Conservation (phyloP, 1,284 basidiomycete genomes). For the Rhodotorula sp. region DNA sequence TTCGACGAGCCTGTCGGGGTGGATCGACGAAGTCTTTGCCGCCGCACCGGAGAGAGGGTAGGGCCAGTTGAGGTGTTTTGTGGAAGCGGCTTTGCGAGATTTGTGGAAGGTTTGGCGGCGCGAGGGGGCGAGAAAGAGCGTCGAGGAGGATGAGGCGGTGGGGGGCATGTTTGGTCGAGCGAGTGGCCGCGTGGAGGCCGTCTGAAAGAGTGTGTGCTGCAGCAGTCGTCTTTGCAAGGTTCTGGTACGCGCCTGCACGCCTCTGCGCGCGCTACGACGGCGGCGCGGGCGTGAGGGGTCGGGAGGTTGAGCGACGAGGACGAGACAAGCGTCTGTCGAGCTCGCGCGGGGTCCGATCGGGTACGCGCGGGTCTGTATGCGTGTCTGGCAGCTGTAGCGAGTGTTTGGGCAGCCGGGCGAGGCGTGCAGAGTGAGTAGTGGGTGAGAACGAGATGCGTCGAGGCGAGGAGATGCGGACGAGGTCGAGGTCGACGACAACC, state of each 20-base stretch:
- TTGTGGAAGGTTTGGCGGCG: slow-evolving; percentile 35
- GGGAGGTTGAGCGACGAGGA: not conserved
- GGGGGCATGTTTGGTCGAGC: slow-evolving; percentile 7
- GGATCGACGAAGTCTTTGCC: slow-evolving; percentile 17
- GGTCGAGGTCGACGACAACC: too few relatives aligned
- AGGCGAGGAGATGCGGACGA: too few relatives aligned
- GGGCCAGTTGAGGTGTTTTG: slow-evolving; percentile 31
- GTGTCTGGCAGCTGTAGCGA: too few relatives aligned
- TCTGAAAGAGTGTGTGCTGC: not conserved
- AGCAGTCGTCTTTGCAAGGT: too few relatives aligned
- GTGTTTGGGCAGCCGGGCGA: too few relatives aligned
- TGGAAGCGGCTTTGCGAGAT: slow-evolving; percentile 21
- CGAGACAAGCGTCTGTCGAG: too few relatives aligned
- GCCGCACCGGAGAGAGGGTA: slow-evolving; percentile 19
- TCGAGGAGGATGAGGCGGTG: slow-evolving; percentile 3
- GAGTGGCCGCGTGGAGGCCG: not conserved
- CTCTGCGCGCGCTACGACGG: not conserved
- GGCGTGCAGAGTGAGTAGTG: too few relatives aligned
- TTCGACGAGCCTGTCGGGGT: slow-evolving; percentile 28
- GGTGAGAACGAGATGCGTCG: too few relatives aligned
- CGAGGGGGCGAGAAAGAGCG: slow-evolving; percentile 14
- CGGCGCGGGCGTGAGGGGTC: not conserved
- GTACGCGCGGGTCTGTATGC: too few relatives aligned
- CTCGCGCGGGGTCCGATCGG: too few relatives aligned
- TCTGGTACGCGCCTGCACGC: not conserved